phyloP scores from a whole-genome alignment of 345 rosid species.

The Hypericum perforatum region DNA sequence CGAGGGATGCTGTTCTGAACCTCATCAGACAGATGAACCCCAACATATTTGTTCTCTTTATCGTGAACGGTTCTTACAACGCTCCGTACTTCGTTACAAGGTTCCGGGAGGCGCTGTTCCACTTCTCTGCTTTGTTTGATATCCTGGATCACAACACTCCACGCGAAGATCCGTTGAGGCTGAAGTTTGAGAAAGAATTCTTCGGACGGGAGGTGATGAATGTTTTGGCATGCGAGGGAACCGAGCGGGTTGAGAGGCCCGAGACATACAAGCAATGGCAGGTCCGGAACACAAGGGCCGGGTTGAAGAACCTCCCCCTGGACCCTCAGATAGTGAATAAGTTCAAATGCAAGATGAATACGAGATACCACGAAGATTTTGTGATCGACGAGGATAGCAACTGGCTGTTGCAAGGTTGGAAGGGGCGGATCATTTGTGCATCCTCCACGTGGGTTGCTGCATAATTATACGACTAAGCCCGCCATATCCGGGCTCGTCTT shows the following conservation, averaged over 20 bases:
- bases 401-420: constrained; percentile 96
- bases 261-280: constrained; percentile 97
- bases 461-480: neutral
- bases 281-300: constrained; percentile 56
- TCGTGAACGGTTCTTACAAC: constrained; percentile 59
- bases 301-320: constrained; percentile 59
- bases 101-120: constrained; percentile 85
- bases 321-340: constrained; percentile 31
- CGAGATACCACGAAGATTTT: constrained; percentile 65
- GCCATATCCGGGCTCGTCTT: no score
- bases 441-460: constrained; percentile 77
- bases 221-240: constrained; percentile 78
- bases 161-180: constrained; percentile 62
- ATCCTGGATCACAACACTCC: constrained; percentile 73
- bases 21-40: constrained; percentile 67
- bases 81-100: constrained; percentile 87
- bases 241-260: constrained; percentile 93
- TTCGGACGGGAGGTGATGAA: constrained; percentile 80
- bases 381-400: constrained; percentile 54
- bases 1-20: constrained; percentile 47
- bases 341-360: constrained; percentile 33
- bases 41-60: constrained; percentile 48
- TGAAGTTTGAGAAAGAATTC: constrained; percentile 62
- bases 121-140: constrained; percentile 83
- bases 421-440: constrained; percentile 67